Percentiles rank a stretch among this genome's conserved stretches.
phyloP scores from a whole-genome alignment of 108 stramenopile species.

The Cylindrotheca fusiformis region DNA sequence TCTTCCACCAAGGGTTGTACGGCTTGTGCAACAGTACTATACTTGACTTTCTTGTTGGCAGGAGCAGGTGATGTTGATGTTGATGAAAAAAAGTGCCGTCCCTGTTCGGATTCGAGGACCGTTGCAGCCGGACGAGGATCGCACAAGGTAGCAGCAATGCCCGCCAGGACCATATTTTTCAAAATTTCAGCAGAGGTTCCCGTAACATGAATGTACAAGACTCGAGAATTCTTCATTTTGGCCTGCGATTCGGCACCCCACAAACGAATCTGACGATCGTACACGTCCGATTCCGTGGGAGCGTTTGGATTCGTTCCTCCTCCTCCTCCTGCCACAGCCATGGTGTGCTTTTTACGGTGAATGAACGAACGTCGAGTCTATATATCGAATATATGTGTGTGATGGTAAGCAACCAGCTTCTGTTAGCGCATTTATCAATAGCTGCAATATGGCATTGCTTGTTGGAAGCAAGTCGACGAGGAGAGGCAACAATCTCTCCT shows the following conservation, averaged over 20 bases:
- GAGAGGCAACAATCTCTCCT: too few species aligned
- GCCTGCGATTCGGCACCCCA: constrained; percentile 96
- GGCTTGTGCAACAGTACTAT: constrained; percentile 57
- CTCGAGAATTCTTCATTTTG: constrained; percentile 84
- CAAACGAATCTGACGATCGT: constrained; percentile 95
- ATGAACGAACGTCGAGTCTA: background rate
- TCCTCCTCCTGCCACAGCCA: constrained; percentile 31
- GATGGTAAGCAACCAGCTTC: too few species aligned
- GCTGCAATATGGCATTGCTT: too few species aligned
- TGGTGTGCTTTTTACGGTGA: background rate
- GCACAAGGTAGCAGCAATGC: constrained; percentile 79
- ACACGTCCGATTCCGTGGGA: constrained; percentile 60
- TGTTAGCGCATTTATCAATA: too few species aligned
- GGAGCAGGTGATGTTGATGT: background rate
- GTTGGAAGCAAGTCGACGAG: too few species aligned
- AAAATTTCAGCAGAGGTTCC: constrained; percentile 82
- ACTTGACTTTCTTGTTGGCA: constrained; percentile 41
- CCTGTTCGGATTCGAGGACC: background rate
- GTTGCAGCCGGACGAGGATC: constrained; percentile 53
- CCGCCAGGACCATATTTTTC: constrained; percentile 94
- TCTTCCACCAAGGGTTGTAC: constrained; percentile 79
- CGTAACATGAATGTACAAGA: constrained; percentile 89
- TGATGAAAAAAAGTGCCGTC: constrained; percentile 22
- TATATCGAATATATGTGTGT: background rate
- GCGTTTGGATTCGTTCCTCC: too few species aligned